These are phyloP conservation scores for Bonnemaisonia californica DNA, from an alignment of 31 red algal species.

Conservation along the genomic window DNA sequence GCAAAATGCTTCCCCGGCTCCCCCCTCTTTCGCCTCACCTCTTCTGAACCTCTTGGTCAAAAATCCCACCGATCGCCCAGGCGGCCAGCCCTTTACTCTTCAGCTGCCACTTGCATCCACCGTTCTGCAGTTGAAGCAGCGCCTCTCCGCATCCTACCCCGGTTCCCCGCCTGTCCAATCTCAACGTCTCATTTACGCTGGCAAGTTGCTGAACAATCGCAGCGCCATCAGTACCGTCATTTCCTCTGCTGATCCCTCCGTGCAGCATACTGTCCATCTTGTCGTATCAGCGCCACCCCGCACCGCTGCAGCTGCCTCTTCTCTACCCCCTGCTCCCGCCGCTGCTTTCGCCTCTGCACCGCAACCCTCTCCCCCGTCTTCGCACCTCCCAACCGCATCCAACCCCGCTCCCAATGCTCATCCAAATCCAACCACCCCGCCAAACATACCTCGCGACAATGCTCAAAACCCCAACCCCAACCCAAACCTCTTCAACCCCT, in stretches of 20 bases:
- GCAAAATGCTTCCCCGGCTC: no score
- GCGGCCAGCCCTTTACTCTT: constrained; percentile 33
- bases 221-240: constrained; percentile 12
- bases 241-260: constrained; percentile 13
- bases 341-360: background rate
- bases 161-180: constrained; percentile 31
- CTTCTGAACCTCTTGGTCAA: constrained; percentile 29
- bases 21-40: background rate
- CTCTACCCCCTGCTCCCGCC: background rate
- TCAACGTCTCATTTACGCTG: constrained; percentile 61
- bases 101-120: constrained; percentile 10
- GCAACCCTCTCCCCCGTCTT: background rate
- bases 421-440: background rate
- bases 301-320: background rate
- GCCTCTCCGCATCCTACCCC: constrained; percentile 27
- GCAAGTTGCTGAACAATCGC: constrained; percentile 43
- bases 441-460: background rate
- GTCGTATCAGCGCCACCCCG: constrained; percentile 35
- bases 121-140: constrained; percentile 32
- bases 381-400: constrained; percentile 1
- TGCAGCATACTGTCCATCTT: constrained; percentile 49
- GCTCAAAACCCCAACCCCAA: background rate
- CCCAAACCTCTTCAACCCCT: background rate
- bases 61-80: constrained; percentile 41
- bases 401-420: background rate